phyloP scores from a whole-genome alignment of 2,329 filamentous ascomycete species.

The Apiospora marii region DNA sequence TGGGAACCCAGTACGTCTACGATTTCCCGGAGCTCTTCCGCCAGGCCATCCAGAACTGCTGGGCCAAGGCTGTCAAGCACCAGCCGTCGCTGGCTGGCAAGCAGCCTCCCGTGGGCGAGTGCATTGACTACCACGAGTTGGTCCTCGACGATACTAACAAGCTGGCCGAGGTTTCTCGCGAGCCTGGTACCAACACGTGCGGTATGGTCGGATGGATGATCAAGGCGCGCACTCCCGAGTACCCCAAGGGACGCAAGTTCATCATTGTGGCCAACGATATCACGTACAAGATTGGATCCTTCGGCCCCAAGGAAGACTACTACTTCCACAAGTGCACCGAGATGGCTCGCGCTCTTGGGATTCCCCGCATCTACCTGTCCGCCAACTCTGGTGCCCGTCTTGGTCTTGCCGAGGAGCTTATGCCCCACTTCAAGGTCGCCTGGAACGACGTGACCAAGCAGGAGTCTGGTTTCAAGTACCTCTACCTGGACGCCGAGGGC shows the following conservation, averaged over 20 bases:
- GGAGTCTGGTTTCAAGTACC: constrained; percentile 93
- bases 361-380: constrained; percentile 96
- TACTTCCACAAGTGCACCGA: constrained; percentile 99
- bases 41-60: constrained; percentile 96
- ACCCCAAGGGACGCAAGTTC: constrained; percentile 89
- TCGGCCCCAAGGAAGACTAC: constrained; percentile 93
- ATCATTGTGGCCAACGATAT: constrained; percentile 99
- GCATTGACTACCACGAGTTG: constrained; percentile 92
- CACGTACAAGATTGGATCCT: constrained; percentile 98
- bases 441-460: constrained; percentile 89
- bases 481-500: constrained; percentile 87
- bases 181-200: constrained; percentile 92
- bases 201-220: constrained; percentile 99
- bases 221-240: constrained; percentile 93
- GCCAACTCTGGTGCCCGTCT: constrained; percentile 99
- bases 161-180: constrained; percentile 89
- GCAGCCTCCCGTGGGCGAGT: constrained; percentile 86
- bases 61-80: constrained; percentile 78
- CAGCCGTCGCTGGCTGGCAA: constrained; percentile 78
- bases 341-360: constrained; percentile 89
- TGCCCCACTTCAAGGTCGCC: constrained; percentile 95
- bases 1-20: constrained; percentile 99
- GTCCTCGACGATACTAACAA: constrained; percentile 95
- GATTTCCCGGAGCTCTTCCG: constrained; percentile 99
- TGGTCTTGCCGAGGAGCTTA: constrained; percentile 94